Percentiles rank a stretch among this genome's conserved stretches.
Conservation (phyloP, 768 basidiomycete species). For the Phallus indusiatus region DNA sequence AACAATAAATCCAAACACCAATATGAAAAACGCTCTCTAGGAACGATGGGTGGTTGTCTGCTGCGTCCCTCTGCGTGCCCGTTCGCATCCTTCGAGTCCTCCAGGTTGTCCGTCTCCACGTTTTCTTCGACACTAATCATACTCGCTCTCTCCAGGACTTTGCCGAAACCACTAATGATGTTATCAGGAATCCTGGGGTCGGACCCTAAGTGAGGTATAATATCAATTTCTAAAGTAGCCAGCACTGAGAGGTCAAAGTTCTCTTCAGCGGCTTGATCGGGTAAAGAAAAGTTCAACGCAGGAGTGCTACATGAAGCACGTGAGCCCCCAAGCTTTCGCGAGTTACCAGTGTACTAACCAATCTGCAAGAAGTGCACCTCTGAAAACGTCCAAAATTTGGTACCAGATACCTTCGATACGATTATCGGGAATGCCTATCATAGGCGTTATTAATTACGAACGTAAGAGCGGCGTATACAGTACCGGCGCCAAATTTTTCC, state of each 20-base stretch:
- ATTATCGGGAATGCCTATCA: conserved; percentile 46
- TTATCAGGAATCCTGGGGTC: conserved; percentile 59
- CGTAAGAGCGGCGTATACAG: too few relatives aligned
- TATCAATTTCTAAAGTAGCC: conserved; percentile 66
- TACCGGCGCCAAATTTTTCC: conserved; percentile 40
- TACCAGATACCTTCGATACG: conserved; percentile 79
- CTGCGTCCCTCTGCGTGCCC: conserved; percentile 45
- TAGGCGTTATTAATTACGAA: too few relatives aligned
- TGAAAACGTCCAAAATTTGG: conserved; percentile 71
- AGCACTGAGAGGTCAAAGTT: conserved; percentile 80
- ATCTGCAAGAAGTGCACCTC: conserved; percentile 75
- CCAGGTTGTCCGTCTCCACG: conserved; percentile 14
- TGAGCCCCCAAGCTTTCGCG: too few relatives aligned
- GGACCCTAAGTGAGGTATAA: conserved; percentile 63
- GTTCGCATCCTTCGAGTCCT: conserved; percentile 25
- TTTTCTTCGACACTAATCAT: conserved; percentile 26
- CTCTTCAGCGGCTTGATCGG: conserved; percentile 68
- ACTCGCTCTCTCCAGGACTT: conserved; percentile 66
- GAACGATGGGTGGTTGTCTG: conserved; percentile 41
- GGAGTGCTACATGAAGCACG: too few relatives aligned
- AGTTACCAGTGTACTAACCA: conserved; percentile 41
- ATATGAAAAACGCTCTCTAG: conserved; percentile 81
- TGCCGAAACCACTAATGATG: conserved; percentile 57
- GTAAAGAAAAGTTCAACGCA: conserved; percentile 46
- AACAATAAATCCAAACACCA: conserved; percentile 90